Evolutionary conservation across 2,329 filamentous ascomycete genomes (phyloP).

Genomic region (Pseudogymnoascus sp.): DNA sequence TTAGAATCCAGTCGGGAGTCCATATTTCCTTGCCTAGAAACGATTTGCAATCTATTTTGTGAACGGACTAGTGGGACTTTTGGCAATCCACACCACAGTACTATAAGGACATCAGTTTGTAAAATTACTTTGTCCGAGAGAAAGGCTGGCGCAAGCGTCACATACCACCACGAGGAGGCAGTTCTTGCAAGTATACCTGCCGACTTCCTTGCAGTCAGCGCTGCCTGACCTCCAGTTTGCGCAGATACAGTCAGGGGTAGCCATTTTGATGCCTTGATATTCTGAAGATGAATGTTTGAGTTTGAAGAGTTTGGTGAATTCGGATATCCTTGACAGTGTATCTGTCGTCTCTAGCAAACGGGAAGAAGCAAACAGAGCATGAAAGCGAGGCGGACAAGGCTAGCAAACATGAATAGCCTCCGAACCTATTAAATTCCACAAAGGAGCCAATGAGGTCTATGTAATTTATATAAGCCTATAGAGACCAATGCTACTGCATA

Average conservation of each 20-base stretch:
- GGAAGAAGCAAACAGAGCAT: neutral
- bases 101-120: conserved; percentile 37
- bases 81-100: conserved; percentile 16
- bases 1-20: conserved; percentile 12
- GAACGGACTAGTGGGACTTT: conserved; percentile 9
- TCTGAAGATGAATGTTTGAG: neutral
- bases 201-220: neutral
- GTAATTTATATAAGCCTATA: neutral
- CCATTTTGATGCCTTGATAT: neutral
- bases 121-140: neutral
- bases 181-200: neutral
- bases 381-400: neutral
- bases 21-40: conserved; percentile 12
- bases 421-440: neutral
- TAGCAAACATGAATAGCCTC: neutral
- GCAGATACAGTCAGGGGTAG: neutral
- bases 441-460: neutral
- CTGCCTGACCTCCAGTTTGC: neutral
- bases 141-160: neutral
- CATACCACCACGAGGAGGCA: neutral
- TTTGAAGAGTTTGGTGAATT: neutral
- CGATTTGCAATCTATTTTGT: conserved; percentile 16
- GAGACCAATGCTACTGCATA: neutral
- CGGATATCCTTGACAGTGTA: neutral
- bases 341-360: neutral